Conservation (phyloP, 1,139 yeast genomes). For the Hemisphaericaspora xylanilytica region DNA sequence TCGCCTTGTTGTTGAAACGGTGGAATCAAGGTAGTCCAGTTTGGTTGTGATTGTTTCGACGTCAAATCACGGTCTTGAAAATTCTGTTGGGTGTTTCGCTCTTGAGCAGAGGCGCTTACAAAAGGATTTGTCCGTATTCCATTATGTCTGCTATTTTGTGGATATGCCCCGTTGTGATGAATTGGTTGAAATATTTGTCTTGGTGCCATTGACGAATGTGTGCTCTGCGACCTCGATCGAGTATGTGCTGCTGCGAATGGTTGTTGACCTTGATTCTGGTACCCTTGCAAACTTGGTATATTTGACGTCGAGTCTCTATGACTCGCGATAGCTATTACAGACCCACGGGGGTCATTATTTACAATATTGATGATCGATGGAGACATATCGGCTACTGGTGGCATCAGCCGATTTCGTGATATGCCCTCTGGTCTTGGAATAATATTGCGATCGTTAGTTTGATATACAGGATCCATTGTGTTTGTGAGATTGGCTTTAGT, state of each 20-base stretch:
- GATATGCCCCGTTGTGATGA: conserved; percentile 11
- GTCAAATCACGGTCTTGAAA: neutral
- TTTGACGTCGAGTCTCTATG: neutral
- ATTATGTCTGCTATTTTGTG: conserved; percentile 1
- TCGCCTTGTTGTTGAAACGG: conserved; percentile 17
- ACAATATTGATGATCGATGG: conserved; percentile 10
- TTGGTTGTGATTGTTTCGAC: conserved; percentile 5
- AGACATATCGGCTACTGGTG: neutral
- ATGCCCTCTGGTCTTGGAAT: conserved; percentile 7
- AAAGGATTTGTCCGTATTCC: conserved; percentile 3
- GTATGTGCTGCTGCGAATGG: conserved; percentile 5
- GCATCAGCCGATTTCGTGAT: neutral
- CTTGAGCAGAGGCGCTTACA: conserved; percentile 1
- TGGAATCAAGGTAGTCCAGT: conserved; percentile 23
- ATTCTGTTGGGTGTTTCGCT: neutral
- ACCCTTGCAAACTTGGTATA: neutral
- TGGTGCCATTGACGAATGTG: conserved; percentile 2
- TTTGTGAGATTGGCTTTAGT: neutral
- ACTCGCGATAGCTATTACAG: conserved; percentile 7
- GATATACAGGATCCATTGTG: conserved; percentile 1
- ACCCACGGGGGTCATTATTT: conserved; percentile 9
- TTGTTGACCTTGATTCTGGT: conserved; percentile 3
- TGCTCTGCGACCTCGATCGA: conserved; percentile 12
- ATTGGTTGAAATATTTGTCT: conserved; percentile 12
- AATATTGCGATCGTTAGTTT: neutral